Base-by-base conservation (phyloP, 75 land plant species). In the Larix kaempferi region DNA sequence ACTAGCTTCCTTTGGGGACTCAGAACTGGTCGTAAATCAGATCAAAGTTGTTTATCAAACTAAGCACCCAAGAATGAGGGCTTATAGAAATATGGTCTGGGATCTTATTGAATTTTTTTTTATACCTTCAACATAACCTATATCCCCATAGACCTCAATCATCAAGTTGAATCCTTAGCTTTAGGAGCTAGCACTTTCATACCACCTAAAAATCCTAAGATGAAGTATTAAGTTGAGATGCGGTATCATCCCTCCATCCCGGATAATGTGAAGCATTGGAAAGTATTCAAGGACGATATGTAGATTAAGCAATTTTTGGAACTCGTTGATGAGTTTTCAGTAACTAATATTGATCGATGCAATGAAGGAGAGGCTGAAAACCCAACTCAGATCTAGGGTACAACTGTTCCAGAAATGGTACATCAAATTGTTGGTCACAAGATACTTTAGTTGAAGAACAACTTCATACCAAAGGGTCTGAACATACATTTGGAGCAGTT, bases 291-390 rank as follows among this genome's bases (percentile, higher is more conserved):
- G 5, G 41, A 39, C 3, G 3, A 39, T 39, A 4, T 4, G 5
- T 4, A 39, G 0, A 39, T 39, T 4, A 39, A 39, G 3, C 4
- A 4, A 3, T 39, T 39, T 0, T 4, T 39, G 41, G 41, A 39
- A 4, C 0, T 39, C 5, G 5, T 39, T 4, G 5, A 39, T 4
- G 41, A 39, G 5, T 39, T 39, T 4, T 39, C 5, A 4, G 5
- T 4, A 0, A 39, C 5, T 0, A 4, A 3, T 39, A 4, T 39
- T 4, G 41, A 39, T 39, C 3, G 0, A 0, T 0, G 5, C 0
- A 4, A 4, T 39, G 41, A 39, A 3, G 41, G 5, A 0, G 33
- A 29, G 0, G 33, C n/a, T n/a, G n/a, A n/a, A n/a, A n/a, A n/a
- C n/a, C n/a, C n/a, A n/a, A n/a, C n/a, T 29, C 1, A 29, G 1